phyloP scores from a whole-genome alignment of 352 stramenopile species.

The Nothophytophthora sp. region DNA sequence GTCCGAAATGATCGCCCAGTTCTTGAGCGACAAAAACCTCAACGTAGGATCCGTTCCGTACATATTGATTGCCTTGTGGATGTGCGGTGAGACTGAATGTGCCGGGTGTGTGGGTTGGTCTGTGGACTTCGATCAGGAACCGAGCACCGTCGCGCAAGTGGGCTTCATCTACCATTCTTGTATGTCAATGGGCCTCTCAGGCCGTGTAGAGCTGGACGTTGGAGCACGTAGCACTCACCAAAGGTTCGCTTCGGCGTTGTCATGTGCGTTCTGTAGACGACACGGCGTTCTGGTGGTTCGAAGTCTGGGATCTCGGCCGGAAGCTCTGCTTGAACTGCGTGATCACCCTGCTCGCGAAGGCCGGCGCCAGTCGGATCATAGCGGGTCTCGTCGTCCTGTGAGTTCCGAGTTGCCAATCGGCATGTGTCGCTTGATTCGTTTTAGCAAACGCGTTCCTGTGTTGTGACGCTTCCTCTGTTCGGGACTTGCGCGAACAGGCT shows the following conservation, averaged over 20 bases:
- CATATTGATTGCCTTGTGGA: neutral
- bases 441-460: neutral
- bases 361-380: conserved; percentile 70
- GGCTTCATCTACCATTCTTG: conserved; percentile 83
- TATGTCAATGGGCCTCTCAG: too few relatives aligned
- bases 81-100: neutral
- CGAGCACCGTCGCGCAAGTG: conserved; percentile 72
- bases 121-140: conserved; percentile 33
- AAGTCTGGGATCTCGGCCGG: conserved; percentile 72
- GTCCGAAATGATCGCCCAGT: conserved; percentile 53
- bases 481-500: conserved; percentile 31
- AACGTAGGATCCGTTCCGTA: conserved; percentile 27
- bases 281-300: conserved; percentile 73
- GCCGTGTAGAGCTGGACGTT: too few relatives aligned
- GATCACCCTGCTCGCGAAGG: conserved; percentile 58
- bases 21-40: conserved; percentile 53
- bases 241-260: too few relatives aligned
- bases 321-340: conserved; percentile 78
- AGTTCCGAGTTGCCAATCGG: conserved; percentile 6
- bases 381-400: conserved; percentile 71
- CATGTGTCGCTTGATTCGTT: too few relatives aligned
- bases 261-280: too few relatives aligned
- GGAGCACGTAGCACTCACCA: too few relatives aligned
- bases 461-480: neutral
- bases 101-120: neutral